These are phyloP conservation scores for Pseudotsuga menziesii DNA, from an alignment of 75 land plant genomes.

Conservation along the genomic window DNA sequence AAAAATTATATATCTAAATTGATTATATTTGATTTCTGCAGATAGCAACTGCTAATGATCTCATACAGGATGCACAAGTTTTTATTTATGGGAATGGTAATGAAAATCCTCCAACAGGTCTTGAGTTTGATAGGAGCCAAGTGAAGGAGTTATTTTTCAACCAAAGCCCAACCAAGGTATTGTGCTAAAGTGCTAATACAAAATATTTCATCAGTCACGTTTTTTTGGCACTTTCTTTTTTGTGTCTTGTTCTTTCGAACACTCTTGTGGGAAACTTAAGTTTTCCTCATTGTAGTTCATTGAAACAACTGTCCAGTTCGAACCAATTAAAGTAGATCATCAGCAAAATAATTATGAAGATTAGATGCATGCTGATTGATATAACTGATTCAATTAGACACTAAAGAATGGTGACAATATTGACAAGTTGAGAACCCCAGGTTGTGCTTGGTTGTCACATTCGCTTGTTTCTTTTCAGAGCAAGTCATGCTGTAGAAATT, in stretches of 20 bases:
- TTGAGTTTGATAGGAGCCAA: constrained; percentile 65
- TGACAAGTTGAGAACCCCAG: too few species aligned
- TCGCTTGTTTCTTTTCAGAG: too few species aligned
- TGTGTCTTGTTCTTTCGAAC: not conserved
- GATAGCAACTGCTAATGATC: constrained; percentile 61
- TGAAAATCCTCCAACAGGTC: constrained; percentile 68
- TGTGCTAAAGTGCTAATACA: not conserved
- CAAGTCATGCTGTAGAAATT: too few species aligned
- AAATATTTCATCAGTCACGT: not conserved
- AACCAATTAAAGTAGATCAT: constrained; percentile 1
- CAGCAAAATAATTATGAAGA: not conserved
- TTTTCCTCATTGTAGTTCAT: not conserved
- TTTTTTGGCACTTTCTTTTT: not conserved
- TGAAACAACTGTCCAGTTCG: not conserved
- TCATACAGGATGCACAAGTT: constrained; percentile 53
- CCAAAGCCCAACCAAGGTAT: constrained; percentile 72
- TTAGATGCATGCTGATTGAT: too few species aligned
- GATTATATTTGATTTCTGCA: constrained; percentile 25
- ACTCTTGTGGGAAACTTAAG: not conserved
- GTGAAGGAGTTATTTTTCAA: constrained; percentile 74
- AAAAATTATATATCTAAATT: not conserved
- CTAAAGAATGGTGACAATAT: too few species aligned
- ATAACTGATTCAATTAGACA: too few species aligned
- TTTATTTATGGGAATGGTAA: constrained; percentile 65
- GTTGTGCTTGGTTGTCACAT: too few species aligned